Evolutionary conservation across 345 rosid genomes (phyloP), one percentile per base, ranked within the genome.

Genomic region (Euclidium syriacum): DNA sequence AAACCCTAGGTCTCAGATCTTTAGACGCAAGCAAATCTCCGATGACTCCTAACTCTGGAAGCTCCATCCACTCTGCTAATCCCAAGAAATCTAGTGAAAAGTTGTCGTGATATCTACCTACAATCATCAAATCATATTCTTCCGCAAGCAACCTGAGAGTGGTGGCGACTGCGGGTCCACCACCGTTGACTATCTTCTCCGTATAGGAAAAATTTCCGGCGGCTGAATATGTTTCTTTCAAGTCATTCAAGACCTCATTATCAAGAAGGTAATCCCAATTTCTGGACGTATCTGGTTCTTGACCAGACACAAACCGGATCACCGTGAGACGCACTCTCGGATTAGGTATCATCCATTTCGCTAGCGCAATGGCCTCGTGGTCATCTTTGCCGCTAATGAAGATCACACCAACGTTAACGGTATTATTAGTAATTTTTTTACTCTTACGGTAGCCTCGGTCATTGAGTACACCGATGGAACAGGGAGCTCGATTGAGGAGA

Each of bases 321-420:
- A 84, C 74, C 1, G 79, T 71, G 10, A 84, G 70, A 17, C 15
- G 18, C 24, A 77, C 63, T 2, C 32, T 15, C 0, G 77, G 14
- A 16, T 81, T 65, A 3, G 43, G 44, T 1, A 79, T 65, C 83
- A 86, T 81, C 24, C 83, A 62, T 47, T 74, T 83, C 4, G 73
- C 84, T 3, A 86, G 32, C 0, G 75, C 43, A 2, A 86, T 12
- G 1, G 82, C 90, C 39, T 84, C 96, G 0, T 79, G 51, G 24
- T 89, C 95, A 33, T 89, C 96, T 11, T 49, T 65, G 0, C 91
- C 91, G 0, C 95, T 91, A 4, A 80, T 53, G 72, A 83, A 89
- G 35, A 89, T 51, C 72, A 84, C 43, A 7, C 72, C 64, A 1
- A 73, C 54, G 26, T 52, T 46, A 20, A 50, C 20, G 10, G 12